A percentile compares a stretch with the other conserved stretches of the same genome.
These are phyloP conservation scores for Hyphopichia fennica DNA, from an alignment of 1,139 yeast genomes.

Conservation along the genomic window DNA sequence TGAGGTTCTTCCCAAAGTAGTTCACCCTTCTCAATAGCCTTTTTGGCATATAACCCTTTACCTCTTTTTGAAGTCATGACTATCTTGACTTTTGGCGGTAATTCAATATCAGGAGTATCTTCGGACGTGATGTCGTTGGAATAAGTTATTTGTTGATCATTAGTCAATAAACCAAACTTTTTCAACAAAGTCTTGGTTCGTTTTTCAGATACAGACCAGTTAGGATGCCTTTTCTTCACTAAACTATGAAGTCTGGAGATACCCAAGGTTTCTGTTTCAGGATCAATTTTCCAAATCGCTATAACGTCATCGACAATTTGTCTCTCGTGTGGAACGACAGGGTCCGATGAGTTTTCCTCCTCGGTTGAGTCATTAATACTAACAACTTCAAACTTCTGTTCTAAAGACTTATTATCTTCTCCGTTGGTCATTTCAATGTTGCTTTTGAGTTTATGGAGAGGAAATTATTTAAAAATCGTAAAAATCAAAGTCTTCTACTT, in stretches of 20 bases:
- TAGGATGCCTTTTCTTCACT: conserved; percentile 52
- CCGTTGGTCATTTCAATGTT: not conserved
- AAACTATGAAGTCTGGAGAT: conserved; percentile 52
- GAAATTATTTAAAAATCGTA: not conserved
- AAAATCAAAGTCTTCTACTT: not conserved
- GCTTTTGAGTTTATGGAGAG: too few relatives aligned
- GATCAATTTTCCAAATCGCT: conserved; percentile 67
- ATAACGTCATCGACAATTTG: conserved; percentile 64
- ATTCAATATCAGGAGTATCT: conserved; percentile 46
- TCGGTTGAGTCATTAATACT: conserved; percentile 29
- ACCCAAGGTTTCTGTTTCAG: conserved; percentile 60
- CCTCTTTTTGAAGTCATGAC: conserved; percentile 48
- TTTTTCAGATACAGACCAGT: conserved; percentile 65
- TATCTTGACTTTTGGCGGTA: conserved; percentile 49
- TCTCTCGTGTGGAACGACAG: conserved; percentile 58
- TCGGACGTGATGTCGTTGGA: conserved; percentile 56
- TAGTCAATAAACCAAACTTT: conserved; percentile 47
- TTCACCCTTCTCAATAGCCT: conserved; percentile 47
- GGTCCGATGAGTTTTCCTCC: conserved; percentile 24
- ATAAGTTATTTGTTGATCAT: conserved; percentile 41
- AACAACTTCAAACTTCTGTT: conserved; percentile 27
- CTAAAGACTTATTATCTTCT: conserved; percentile 1
- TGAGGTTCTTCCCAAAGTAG: conserved; percentile 64
- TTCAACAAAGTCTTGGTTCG: conserved; percentile 55
- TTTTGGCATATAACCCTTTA: conserved; percentile 49